These are phyloP conservation scores for Ambrosiella xylebori DNA, from an alignment of 2,329 filamentous ascomycete species.

Conservation along the genomic window DNA sequence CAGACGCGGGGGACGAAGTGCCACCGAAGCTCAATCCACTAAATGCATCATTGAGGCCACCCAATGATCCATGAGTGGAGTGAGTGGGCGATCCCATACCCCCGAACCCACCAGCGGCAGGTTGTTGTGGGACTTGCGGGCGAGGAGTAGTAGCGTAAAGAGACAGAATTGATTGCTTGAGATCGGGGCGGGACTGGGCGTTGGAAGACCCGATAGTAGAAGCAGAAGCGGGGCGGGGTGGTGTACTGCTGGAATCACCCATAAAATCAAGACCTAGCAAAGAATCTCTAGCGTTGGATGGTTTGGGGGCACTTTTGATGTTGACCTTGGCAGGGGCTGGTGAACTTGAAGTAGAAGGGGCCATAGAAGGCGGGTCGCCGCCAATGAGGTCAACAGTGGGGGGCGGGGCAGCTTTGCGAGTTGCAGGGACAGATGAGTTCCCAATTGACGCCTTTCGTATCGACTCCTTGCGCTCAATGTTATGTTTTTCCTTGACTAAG, in stretches of 20 bases:
- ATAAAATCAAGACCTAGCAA: constrained; percentile 86
- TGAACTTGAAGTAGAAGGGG: constrained; percentile 21
- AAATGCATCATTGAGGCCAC: constrained; percentile 65
- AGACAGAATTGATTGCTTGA: constrained; percentile 94
- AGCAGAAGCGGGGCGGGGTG: constrained; percentile 57
- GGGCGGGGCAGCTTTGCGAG: constrained; percentile 6
- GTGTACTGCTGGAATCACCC: constrained; percentile 51
- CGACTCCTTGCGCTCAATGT: constrained; percentile 40
- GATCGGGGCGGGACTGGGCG: constrained; percentile 65
- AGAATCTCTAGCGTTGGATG: constrained; percentile 69
- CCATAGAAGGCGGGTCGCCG: constrained; percentile 48
- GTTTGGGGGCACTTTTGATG: constrained; percentile 38
- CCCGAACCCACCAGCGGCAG: constrained; percentile 46
- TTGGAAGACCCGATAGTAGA: constrained; percentile 42
- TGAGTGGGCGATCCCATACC: constrained; percentile 45
- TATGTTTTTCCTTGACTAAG: constrained; percentile 49
- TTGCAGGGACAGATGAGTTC: constrained; percentile 22
- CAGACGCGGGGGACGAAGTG: constrained; percentile 18
- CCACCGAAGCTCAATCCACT: constrained; percentile 27
- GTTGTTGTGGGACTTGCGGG: constrained; percentile 41
- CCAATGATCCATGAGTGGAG: constrained; percentile 28
- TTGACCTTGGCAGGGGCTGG: constrained; percentile 26
- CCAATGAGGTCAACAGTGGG: constrained; percentile 63
- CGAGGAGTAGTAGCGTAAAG: constrained; percentile 76
- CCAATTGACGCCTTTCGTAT: constrained; percentile 42